These are phyloP conservation scores for Knoxia roxburghii DNA, from an alignment of 257 asterid species.

Conservation along the genomic window DNA sequence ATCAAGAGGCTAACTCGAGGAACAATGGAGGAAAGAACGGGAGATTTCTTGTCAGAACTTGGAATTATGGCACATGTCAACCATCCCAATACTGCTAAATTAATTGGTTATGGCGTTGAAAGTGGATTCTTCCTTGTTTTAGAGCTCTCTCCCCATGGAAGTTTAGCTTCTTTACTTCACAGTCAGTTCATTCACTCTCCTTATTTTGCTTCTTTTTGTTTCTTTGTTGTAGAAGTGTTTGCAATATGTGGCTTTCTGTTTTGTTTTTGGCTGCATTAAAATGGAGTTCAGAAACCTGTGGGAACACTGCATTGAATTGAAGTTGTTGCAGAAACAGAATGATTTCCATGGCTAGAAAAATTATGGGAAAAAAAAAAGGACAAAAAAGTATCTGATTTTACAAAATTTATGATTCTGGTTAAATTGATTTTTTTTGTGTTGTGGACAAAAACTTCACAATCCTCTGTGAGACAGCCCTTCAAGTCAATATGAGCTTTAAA, in stretches of 20 bases:
- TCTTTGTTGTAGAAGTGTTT: background rate
- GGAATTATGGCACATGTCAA: constrained; percentile 97
- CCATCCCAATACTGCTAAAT: constrained; percentile 88
- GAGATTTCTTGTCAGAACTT: constrained; percentile 77
- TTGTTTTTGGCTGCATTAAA: background rate
- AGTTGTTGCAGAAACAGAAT: background rate
- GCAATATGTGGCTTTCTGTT: background rate
- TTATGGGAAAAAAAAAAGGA: no score
- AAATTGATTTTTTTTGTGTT: background rate
- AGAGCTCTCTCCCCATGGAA: constrained; percentile 90
- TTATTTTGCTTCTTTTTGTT: background rate
- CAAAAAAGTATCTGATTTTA: no score
- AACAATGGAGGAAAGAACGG: constrained; percentile 53
- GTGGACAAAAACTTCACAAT: no score
- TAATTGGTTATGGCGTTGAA: constrained; percentile 93
- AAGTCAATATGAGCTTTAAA: background rate
- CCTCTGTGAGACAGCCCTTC: no score
- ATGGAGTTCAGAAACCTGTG: background rate
- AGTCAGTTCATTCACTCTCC: constrained; percentile 40
- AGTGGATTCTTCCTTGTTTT: constrained; percentile 86
- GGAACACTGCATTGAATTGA: background rate
- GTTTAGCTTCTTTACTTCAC: constrained; percentile 88
- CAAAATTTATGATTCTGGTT: background rate
- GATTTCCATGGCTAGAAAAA: background rate
- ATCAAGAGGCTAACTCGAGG: constrained; percentile 68